Base-by-base conservation (phyloP, 2,329 filamentous ascomycete genomes). In the Cucurbitaria berberidis region DNA sequence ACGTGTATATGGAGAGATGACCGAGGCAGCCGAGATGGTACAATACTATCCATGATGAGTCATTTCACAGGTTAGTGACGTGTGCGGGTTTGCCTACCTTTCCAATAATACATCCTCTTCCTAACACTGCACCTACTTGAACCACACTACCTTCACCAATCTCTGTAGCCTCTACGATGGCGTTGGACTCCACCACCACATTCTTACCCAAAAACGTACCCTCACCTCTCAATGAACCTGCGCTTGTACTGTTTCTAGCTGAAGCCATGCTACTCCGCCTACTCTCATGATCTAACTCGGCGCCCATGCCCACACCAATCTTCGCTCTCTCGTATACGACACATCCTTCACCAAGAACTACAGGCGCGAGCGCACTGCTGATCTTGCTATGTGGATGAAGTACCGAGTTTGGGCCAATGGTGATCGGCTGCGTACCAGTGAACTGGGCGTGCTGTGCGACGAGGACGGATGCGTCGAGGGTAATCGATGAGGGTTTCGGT, bases 321-420 rank as follows among this genome's bases (percentile, higher is more conserved):
- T 73, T 66, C 15, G 77, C 77, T 30, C 80, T 80, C 67, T 98
- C 95, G 63, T 89, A 86, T 38, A 98, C 82, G 40, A 96, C 89
- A 66, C 90, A 95, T 22, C 76, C 75, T 38, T 74, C 72, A 0
- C 77, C 78, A 7, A 82, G 68, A 16, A 72, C 71, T 1, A 81
- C 76, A 1, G 74, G 72, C n/a, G 76, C 77, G 16, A 72, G 48
- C 1, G 73, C 69, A 34, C 78, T 77, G 32, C 70, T 73, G 26
- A 81, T 69, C 45, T 68, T 86, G 15, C 88, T 85, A 43, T 93
- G 90, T 1, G 95, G 93, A 68, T 98, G 93, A n/a, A 99, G 78
- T 6, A 97, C 84, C 3, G 86, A 88, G 68, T 91, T 87, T 21
- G 89, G 82, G 51, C 88, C 88, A 58, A 98, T 86, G 39, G 86